These are phyloP conservation scores for Saturnispora kantuleensis DNA, from an alignment of 805 yeast species.

Conservation along the genomic window DNA sequence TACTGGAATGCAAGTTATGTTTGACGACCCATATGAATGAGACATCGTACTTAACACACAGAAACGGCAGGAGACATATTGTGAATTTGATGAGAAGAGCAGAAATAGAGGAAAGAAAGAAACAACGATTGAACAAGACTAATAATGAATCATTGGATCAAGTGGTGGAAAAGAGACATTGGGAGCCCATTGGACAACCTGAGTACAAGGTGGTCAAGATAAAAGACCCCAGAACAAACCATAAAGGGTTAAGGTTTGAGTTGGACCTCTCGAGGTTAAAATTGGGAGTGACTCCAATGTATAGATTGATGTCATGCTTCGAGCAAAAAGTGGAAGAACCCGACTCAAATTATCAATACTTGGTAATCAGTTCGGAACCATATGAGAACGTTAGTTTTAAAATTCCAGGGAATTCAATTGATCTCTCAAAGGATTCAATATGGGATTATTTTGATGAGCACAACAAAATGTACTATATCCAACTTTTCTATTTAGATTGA, in stretches of 20 bases:
- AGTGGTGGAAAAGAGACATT: conserved; percentile 31
- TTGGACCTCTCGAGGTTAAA: conserved; percentile 45
- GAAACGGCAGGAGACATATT: conserved; percentile 78
- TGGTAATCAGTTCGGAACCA: conserved; percentile 83
- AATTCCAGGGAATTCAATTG: conserved; percentile 53
- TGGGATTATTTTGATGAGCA: conserved; percentile 75
- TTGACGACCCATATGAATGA: conserved; percentile 73
- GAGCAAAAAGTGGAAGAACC: conserved; percentile 45
- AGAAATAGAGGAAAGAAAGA: conserved; percentile 24
- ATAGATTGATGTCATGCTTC: conserved; percentile 66
- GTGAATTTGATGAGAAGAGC: conserved; percentile 57
- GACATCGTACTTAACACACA: conserved; percentile 72
- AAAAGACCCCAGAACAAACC: conserved; percentile 47
- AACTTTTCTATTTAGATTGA: conserved; percentile 42
- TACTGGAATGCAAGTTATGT: conserved; percentile 77
- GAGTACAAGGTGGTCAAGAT: conserved; percentile 58
- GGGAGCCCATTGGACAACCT: conserved; percentile 65
- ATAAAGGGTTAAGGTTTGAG: conserved; percentile 57
- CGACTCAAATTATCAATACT: conserved; percentile 51
- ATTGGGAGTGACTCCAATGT: conserved; percentile 43
- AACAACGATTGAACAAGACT: conserved; percentile 10
- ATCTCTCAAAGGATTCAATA: conserved; percentile 31
- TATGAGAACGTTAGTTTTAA: conserved; percentile 74
- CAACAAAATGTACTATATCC: conserved; percentile 57
- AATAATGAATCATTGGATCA: not conserved